phyloP scores from a whole-genome alignment of 495 filamentous ascomycete species.

The Penicillium odoratum region DNA sequence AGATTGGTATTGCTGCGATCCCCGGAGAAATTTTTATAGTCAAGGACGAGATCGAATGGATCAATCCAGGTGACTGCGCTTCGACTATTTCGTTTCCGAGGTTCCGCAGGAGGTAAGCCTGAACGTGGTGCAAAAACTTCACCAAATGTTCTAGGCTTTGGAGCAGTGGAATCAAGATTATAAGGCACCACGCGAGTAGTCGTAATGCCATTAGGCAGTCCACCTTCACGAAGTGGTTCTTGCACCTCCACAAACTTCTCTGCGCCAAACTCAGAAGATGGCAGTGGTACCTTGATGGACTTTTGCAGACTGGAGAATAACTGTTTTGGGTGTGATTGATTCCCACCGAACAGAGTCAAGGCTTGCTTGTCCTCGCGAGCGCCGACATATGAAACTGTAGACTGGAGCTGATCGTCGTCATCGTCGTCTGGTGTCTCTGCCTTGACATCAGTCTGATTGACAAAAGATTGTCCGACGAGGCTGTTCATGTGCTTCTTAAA shows the following conservation, averaged over 20 bases:
- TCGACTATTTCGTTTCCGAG: constrained; percentile 41
- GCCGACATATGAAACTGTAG: constrained; percentile 24
- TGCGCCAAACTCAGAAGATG: constrained; percentile 37
- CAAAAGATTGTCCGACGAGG: constrained; percentile 43
- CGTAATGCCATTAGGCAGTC: constrained; percentile 71
- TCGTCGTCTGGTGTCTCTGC: constrained; percentile 42
- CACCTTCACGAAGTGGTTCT: constrained; percentile 56
- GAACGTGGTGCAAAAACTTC: constrained; percentile 77
- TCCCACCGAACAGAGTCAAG: constrained; percentile 60
- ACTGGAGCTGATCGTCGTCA: constrained; percentile 32
- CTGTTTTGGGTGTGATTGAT: constrained; percentile 59
- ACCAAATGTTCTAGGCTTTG: constrained; percentile 64
- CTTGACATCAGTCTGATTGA: constrained; percentile 41
- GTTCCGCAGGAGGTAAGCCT: constrained; percentile 64
- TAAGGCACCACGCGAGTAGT: constrained; percentile 66
- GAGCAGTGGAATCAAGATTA: constrained; percentile 38
- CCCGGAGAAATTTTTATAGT: constrained; percentile 36
- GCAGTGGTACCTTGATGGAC: constrained; percentile 37
- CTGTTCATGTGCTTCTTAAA: constrained; percentile 53
- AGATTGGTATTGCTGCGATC: constrained; percentile 45
- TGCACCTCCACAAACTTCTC: constrained; percentile 50
- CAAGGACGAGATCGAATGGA: constrained; percentile 42
- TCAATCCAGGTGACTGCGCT: constrained; percentile 39
- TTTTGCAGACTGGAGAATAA: constrained; percentile 81
- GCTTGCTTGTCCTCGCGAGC: constrained; percentile 55